Percentiles rank a stretch among this genome's conserved stretches.
These are phyloP conservation scores for Fusarium buharicum DNA, from an alignment of 2,329 filamentous ascomycete genomes.

Conservation along the genomic window DNA sequence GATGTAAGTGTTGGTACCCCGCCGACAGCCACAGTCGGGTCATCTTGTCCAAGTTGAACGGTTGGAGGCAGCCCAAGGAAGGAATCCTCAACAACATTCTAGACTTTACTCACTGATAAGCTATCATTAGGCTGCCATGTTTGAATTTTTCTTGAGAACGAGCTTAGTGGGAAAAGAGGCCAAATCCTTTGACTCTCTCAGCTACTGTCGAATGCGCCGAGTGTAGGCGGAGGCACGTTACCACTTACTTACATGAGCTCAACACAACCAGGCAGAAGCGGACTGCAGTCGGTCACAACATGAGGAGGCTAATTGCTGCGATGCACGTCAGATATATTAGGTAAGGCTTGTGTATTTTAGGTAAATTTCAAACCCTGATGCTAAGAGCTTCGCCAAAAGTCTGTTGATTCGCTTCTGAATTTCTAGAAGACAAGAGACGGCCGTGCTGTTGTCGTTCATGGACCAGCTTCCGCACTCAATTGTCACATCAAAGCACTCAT, in stretches of 20 bases:
- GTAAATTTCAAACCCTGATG: background rate
- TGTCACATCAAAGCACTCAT: background rate
- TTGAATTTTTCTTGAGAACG: background rate
- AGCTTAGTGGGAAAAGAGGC: background rate
- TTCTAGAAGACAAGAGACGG: too few species aligned
- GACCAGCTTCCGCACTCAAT: rapidly evolving
- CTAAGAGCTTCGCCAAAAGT: too few species aligned
- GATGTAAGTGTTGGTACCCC: slow-evolving; percentile 3
- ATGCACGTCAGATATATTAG: background rate
- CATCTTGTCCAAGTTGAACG: slow-evolving; percentile 21
- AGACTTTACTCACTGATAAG: background rate
- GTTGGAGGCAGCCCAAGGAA: slow-evolving; percentile 22
- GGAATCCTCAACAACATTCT: background rate
- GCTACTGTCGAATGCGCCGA: background rate
- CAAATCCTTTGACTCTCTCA: background rate
- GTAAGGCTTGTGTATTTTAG: background rate
- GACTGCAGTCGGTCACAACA: background rate
- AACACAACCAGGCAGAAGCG: slow-evolving; percentile 19
- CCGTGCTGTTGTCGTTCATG: background rate
- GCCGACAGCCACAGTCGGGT: slow-evolving; percentile 32
- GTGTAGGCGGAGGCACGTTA: slow-evolving; percentile 25
- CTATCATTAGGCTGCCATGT: background rate
- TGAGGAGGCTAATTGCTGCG: background rate
- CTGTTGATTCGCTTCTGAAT: background rate
- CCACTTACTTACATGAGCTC: slow-evolving; percentile 9